These are phyloP conservation scores for Pyrus bretschneideri DNA, from an alignment of 306 rosid species.

Conservation along the genomic window DNA sequence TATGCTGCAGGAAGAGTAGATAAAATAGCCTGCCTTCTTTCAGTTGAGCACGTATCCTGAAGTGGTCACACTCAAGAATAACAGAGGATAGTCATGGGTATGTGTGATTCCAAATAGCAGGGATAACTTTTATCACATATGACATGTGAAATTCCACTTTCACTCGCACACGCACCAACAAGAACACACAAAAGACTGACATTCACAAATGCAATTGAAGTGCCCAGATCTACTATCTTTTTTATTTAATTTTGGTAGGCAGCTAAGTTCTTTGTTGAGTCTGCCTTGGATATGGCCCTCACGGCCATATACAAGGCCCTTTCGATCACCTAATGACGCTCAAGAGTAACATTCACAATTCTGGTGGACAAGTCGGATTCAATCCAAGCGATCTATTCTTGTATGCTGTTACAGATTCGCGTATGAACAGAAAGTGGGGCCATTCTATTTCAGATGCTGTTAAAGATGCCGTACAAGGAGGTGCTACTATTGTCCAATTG, in stretches of 20 bases:
- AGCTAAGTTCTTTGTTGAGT: constrained; percentile 55
- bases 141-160: neutral
- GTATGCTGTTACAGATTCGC: constrained; percentile 85
- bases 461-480: constrained; percentile 81
- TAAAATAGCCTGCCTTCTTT: neutral
- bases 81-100: neutral
- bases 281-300: constrained; percentile 37
- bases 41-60: neutral
- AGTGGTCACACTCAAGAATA: neutral
- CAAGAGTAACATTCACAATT: constrained; percentile 31
- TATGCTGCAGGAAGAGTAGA: neutral
- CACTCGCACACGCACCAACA: neutral
- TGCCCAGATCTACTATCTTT: neutral
- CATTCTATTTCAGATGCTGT: constrained; percentile 85
- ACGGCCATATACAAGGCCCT: constrained; percentile 25
- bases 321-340: constrained; percentile 70
- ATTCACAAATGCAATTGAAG: neutral
- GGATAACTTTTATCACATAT: neutral
- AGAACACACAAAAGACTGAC: neutral
- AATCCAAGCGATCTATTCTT: constrained; percentile 56
- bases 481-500: constrained; percentile 85
- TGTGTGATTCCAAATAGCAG: neutral
- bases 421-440: constrained; percentile 85
- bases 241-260: constrained; percentile 43
- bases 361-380: constrained; percentile 45